Base-by-base conservation (phyloP, 345 rosid genomes). In the Trapa bicornis region DNA sequence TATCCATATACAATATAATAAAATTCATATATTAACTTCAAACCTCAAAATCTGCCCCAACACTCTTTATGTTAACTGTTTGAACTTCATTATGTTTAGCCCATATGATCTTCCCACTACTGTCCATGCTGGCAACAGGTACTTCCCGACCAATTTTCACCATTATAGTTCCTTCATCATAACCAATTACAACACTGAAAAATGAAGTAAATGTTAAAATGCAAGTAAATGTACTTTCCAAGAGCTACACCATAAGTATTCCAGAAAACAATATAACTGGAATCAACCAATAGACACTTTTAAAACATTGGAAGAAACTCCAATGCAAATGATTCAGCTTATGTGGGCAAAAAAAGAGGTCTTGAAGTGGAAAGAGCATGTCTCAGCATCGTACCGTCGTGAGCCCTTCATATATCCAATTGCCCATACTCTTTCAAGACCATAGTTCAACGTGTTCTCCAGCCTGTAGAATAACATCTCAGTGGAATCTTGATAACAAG, bases 101-200 rank as follows among this genome's bases (percentile, higher is more conserved):
- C 99, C 99, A 95, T 74, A 91, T 91, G 79, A 95, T 91, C 81
- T 95, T 95, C 67, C 99, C 99, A 69, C 94, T 84, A 73, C 81
- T 95, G 76, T 95, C 99, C 99, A 95, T 95, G 79, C 99, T 95
- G 64, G 99, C 97, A 16, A 95, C 98, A 74, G 99, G 99, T 67
- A 84, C 89, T 79, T 95, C 99, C 61, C 94, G 88, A 65, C 99
- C 99, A 58, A 95, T 87, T 87, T 95, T 95, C 70, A 95, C 96
- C 99, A 95, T 95, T 67, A 95, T 91, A 72, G 94, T 91, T 84
- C 99, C 99, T 81, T 95, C 99, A 77, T 95, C 99, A 82, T 91
- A 95, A 65, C 99, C 99, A 65, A 95, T 89, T 72, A 89, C 98
- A 75, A 95, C 81, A 75, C 99, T 95, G 85, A 75, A 81, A 61